Conservation (phyloP, 2,329 filamentous ascomycete genomes). For the Xylariaceae sp. region DNA sequence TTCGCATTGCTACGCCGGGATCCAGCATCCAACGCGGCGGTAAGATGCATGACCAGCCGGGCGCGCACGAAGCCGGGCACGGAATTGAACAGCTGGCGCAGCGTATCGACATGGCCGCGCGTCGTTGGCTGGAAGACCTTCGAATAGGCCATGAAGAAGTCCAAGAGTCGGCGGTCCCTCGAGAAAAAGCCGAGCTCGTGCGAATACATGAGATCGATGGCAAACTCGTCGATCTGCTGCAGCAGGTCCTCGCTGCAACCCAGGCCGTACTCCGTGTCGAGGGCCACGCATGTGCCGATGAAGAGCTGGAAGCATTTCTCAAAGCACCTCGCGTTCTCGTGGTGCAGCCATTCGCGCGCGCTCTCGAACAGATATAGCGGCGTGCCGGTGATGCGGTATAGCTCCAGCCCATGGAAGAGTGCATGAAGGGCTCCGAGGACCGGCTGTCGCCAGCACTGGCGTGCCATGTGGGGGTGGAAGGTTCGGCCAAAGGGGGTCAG, state of each 20-base stretch:
- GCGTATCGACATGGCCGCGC: slow-evolving; percentile 13
- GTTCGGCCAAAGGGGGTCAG: slow-evolving; percentile 10
- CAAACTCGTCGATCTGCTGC: slow-evolving; percentile 19
- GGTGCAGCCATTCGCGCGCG: slow-evolving; percentile 9
- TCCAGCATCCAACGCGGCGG: neutral
- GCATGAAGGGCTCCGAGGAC: slow-evolving; percentile 8
- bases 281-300: slow-evolving; percentile 11
- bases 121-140: slow-evolving; percentile 17
- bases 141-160: slow-evolving; percentile 14
- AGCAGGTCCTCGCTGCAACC: slow-evolving; percentile 20
- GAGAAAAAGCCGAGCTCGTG: slow-evolving; percentile 12
- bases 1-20: slow-evolving; percentile 6
- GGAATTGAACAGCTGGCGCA: slow-evolving; percentile 7
- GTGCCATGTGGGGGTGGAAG: slow-evolving; percentile 8
- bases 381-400: slow-evolving; percentile 4
- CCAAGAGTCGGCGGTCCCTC: neutral
- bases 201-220: slow-evolving; percentile 11
- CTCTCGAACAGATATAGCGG: slow-evolving; percentile 18
- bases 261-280: slow-evolving; percentile 18
- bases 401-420: slow-evolving; percentile 15
- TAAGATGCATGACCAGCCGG: slow-evolving; percentile 1
- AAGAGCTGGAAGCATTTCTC: slow-evolving; percentile 9
- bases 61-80: slow-evolving; percentile 1
- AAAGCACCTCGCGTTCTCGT: neutral
- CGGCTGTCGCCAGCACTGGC: neutral